A percentile compares a stretch with the other conserved stretches of the same genome.
These are phyloP conservation scores for Neurospora sp. DNA, from an alignment of 495 filamentous ascomycete species.

Conservation along the genomic window DNA sequence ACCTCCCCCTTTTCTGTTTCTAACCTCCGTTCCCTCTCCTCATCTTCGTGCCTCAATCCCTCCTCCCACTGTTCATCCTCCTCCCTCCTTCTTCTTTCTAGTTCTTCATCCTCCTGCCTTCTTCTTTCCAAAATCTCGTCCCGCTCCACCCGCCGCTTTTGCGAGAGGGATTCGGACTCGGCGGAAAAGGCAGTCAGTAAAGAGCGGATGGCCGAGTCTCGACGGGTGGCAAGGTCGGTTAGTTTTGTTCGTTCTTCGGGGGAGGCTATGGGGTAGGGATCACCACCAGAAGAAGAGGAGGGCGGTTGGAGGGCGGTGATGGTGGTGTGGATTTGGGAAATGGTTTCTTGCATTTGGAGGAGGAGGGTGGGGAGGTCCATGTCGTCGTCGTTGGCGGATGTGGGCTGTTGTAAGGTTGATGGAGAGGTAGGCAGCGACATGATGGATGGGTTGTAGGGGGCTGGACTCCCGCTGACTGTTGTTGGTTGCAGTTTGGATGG, in stretches of 20 bases:
- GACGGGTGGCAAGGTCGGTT: slow-evolving; percentile 20
- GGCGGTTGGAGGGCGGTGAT: slow-evolving; percentile 13
- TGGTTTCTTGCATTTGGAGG: slow-evolving; percentile 26
- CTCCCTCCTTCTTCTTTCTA: slow-evolving; percentile 12
- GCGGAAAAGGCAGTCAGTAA: slow-evolving; percentile 14
- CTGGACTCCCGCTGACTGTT: background rate
- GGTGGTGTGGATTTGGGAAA: slow-evolving; percentile 22
- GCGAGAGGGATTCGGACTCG: slow-evolving; percentile 11
- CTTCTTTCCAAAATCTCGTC: slow-evolving; percentile 19
- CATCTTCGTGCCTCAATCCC: slow-evolving; percentile 13
- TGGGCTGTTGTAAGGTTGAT: background rate
- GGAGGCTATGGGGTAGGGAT: background rate
- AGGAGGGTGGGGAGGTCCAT: slow-evolving; percentile 20
- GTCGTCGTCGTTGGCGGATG: slow-evolving; percentile 7
- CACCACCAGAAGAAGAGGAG: fast-evolving
- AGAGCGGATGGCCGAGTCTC: slow-evolving; percentile 15
- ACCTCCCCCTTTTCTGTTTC: slow-evolving; percentile 12
- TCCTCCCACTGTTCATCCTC: slow-evolving; percentile 22
- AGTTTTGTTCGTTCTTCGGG: slow-evolving; percentile 18
- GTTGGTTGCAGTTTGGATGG: background rate
- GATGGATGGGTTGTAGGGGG: background rate
- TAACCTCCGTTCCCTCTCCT: slow-evolving; percentile 10
- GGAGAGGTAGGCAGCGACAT: background rate
- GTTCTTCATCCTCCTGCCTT: slow-evolving; percentile 28
- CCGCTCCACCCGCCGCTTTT: slow-evolving; percentile 12